Evolutionary conservation across 2,329 filamentous ascomycete genomes (phyloP).

Genomic region (Chalaropsis ovoidea): DNA sequence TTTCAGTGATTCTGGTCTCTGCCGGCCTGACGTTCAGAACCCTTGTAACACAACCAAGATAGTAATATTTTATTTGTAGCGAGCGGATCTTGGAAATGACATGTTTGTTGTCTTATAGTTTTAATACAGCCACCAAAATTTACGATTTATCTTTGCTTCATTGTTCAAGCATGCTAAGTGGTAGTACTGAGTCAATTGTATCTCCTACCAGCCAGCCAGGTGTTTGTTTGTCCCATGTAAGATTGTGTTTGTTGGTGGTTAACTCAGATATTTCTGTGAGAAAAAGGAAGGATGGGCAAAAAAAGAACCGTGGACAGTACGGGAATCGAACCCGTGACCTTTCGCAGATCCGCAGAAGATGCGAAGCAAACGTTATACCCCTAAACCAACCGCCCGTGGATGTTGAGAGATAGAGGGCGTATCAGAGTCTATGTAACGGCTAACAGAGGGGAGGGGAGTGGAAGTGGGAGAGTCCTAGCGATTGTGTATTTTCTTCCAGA

Average conservation of each 20-base stretch:
- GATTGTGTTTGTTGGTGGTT: no score
- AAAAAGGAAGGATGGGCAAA: not conserved
- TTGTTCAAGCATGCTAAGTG: not conserved
- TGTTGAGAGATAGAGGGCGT: not conserved
- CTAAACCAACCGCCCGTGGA: conserved; percentile 23
- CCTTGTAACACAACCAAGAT: not conserved
- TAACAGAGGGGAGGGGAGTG: not conserved
- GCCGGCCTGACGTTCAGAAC: not conserved
- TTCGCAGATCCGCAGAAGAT: conserved; percentile 23
- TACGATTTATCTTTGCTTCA: not conserved
- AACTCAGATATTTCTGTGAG: no score
- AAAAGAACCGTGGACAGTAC: conserved; percentile 19
- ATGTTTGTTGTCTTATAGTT: not conserved
- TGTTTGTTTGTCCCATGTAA: no score
- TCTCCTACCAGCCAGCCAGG: no score
- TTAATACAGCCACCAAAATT: not conserved
- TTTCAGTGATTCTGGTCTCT: not conserved
- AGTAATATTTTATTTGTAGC: not conserved
- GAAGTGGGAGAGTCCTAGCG: not conserved
- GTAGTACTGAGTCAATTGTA: not conserved
- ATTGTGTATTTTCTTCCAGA: not conserved
- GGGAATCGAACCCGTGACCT: conserved; percentile 25
- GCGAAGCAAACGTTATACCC: conserved; percentile 24
- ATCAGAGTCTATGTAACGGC: not conserved
- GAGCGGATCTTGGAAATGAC: not conserved